phyloP scores from a whole-genome alignment of 148 eudicot species.

The Vaccinium macrocarpon region DNA sequence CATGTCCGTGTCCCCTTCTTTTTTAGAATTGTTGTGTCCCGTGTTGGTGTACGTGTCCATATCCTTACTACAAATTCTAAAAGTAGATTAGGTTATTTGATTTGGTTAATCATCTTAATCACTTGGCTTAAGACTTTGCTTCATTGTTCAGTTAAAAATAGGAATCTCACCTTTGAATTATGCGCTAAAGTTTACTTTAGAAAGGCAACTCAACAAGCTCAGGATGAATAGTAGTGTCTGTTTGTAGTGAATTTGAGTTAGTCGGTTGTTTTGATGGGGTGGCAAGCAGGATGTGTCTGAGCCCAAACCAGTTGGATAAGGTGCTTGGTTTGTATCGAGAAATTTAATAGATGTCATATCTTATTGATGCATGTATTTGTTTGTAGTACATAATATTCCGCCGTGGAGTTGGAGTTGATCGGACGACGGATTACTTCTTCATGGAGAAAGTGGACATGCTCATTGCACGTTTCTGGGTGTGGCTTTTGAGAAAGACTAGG shows the following conservation, averaged over 20 bases:
- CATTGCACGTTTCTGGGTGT: conserved; percentile 72
- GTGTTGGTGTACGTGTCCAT: neutral
- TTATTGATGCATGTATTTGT: conserved; percentile 3
- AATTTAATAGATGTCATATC: neutral
- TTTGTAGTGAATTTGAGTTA: neutral
- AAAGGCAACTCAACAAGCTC: neutral
- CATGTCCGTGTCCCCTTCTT: neutral
- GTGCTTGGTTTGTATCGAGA: neutral
- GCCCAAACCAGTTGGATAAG: conserved; percentile 8
- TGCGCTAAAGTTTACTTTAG: neutral
- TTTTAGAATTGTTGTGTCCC: neutral
- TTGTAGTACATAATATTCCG: conserved; percentile 81
- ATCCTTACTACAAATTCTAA: neutral
- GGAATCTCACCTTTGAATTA: neutral
- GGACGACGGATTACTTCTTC: conserved; percentile 78
- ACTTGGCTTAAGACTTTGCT: neutral
- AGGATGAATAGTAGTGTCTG: neutral
- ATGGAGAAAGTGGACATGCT: conserved; percentile 95
- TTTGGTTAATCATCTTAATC: neutral
- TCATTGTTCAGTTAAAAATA: neutral
- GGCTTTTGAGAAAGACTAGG: conserved; percentile 75
- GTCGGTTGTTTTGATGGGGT: neutral
- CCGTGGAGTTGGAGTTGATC: conserved; percentile 94
- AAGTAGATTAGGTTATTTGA: neutral
- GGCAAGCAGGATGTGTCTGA: neutral